Percentiles rank a stretch among this genome's conserved stretches.
These are phyloP conservation scores for Apiotrichum sp. DNA, from an alignment of 1,284 basidiomycete genomes.

Conservation along the genomic window DNA sequence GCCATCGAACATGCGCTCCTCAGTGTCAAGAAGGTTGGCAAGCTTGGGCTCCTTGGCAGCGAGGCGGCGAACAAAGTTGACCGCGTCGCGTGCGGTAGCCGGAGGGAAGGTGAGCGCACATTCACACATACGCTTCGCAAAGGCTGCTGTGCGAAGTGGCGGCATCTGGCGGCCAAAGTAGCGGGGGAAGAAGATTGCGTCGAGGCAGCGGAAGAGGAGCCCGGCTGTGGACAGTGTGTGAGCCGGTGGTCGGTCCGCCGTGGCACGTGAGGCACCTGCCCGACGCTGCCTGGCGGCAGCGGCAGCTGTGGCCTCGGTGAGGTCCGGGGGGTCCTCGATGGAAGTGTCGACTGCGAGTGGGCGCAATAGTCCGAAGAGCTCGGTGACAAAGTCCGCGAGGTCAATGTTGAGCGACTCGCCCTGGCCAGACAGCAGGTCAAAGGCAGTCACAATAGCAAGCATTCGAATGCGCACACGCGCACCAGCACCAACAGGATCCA, in stretches of 20 bases:
- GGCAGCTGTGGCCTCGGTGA: constrained; percentile 24
- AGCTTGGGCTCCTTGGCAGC: constrained; percentile 71
- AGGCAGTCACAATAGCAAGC: constrained; percentile 87
- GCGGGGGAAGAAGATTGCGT: constrained; percentile 68
- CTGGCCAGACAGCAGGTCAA: constrained; percentile 93
- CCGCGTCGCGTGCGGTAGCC: constrained; percentile 56
- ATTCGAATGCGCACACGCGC: constrained; percentile 60
- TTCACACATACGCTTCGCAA: constrained; percentile 79
- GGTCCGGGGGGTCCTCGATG: constrained; percentile 48
- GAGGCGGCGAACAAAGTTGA: constrained; percentile 67
- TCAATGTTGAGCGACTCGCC: constrained; percentile 97
- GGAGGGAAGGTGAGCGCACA: constrained; percentile 76
- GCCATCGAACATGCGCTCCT: constrained; percentile 75
- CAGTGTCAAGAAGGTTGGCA: constrained; percentile 74
- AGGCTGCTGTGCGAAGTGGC: constrained; percentile 77
- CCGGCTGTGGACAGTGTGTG: constrained; percentile 48
- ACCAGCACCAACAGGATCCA: constrained; percentile 28
- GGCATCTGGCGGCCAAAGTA: constrained; percentile 54
- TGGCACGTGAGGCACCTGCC: constrained; percentile 5
- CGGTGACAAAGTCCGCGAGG: constrained; percentile 76
- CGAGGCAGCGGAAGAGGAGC: constrained; percentile 78
- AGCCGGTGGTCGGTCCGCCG: constrained; percentile 21
- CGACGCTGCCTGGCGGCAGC: constrained; percentile 14
- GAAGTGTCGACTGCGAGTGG: constrained; percentile 50
- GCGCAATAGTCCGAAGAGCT: constrained; percentile 49